phyloP scores from a whole-genome alignment of 352 stramenopile species.

The Phytophthora constricta region DNA sequence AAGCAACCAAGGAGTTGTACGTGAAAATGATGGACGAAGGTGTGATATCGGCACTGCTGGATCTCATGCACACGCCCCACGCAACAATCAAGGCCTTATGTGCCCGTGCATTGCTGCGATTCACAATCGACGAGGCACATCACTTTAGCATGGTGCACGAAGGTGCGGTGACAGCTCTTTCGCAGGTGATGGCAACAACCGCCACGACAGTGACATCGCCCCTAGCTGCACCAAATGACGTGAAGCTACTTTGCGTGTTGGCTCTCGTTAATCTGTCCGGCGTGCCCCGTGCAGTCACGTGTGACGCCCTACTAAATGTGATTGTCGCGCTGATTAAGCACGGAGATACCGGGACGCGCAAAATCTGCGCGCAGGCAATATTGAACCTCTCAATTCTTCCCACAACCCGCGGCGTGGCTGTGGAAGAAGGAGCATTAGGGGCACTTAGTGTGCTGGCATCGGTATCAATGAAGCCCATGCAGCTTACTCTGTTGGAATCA shows the following conservation, averaged over 20 bases:
- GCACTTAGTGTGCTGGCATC: constrained; percentile 58
- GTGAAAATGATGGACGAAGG: constrained; percentile 79
- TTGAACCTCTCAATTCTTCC: constrained; percentile 84
- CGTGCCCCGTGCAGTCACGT: constrained; percentile 75
- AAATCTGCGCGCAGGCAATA: constrained; percentile 60
- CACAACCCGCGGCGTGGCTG: constrained; percentile 70
- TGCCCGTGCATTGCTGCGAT: constrained; percentile 71
- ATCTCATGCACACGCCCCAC: constrained; percentile 73
- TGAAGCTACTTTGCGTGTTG: constrained; percentile 67
- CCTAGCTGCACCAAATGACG: constrained; percentile 47
- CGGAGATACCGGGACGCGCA: constrained; percentile 32
- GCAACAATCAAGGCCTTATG: constrained; percentile 71
- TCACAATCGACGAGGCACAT: constrained; percentile 74
- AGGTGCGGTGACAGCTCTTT: constrained; percentile 65
- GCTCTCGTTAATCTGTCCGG: constrained; percentile 77
- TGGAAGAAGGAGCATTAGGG: constrained; percentile 74
- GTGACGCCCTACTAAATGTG: constrained; percentile 66
- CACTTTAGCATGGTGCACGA: constrained; percentile 86
- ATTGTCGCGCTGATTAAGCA: constrained; percentile 53
- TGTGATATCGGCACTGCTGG: constrained; percentile 58
- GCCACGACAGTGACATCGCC: constrained; percentile 30
- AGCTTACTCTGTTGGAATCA: constrained; percentile 50
- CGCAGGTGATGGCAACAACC: constrained; percentile 67
- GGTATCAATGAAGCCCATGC: constrained; percentile 29
- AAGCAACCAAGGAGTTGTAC: constrained; percentile 60